Evolutionary conservation across 176 grass and related monocot genomes (phyloP).

Genomic region (Aegilops bicornis): DNA sequence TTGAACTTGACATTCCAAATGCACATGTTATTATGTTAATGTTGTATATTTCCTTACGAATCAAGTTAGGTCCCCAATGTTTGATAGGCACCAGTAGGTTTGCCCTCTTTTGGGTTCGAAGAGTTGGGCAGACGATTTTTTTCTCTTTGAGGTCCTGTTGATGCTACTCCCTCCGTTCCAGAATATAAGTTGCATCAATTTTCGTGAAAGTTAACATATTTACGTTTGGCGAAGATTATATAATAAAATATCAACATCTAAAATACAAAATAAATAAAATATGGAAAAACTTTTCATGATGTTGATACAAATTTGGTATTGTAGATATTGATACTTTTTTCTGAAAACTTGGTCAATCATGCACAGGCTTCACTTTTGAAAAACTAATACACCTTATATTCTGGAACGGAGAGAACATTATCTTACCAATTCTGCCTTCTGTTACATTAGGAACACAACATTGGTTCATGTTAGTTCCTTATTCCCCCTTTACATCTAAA

Average conservation of each 20-base stretch:
- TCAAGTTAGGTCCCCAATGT: background rate
- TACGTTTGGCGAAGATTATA: too few relatives aligned
- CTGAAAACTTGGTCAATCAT: too few relatives aligned
- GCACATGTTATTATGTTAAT: background rate
- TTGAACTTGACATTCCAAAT: conserved; percentile 1
- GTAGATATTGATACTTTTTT: too few relatives aligned
- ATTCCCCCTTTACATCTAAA: background rate
- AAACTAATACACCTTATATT: too few relatives aligned
- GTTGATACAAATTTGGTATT: too few relatives aligned
- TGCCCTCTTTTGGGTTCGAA: background rate
- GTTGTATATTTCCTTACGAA: background rate
- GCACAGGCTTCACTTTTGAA: too few relatives aligned
- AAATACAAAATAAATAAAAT: too few relatives aligned
- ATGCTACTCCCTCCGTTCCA: background rate
- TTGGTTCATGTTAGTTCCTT: background rate
- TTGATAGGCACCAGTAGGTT: background rate
- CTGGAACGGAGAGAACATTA: too few relatives aligned
- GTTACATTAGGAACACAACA: background rate
- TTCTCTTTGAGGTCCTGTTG: background rate
- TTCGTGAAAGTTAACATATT: too few relatives aligned
- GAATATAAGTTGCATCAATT: too few relatives aligned
- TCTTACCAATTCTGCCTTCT: background rate
- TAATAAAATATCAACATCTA: too few relatives aligned
- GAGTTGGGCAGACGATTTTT: background rate
- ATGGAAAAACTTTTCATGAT: too few relatives aligned